phyloP scores from a whole-genome alignment of 2,329 filamentous ascomycete genomes.

The Fonsecaea erecta region DNA sequence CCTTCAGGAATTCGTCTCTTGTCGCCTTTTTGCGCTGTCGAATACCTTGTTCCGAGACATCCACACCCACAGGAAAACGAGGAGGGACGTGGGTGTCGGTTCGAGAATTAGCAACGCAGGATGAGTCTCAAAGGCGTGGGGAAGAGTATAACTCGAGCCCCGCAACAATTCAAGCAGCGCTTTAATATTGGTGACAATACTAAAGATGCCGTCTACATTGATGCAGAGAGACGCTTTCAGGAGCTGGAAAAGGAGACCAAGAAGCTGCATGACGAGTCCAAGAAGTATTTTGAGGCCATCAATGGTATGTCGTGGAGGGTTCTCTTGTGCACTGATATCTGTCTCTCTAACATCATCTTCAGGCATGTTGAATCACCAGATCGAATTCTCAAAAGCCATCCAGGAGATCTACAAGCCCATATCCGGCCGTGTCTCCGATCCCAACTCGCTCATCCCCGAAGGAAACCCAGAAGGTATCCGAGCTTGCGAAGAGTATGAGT shows the following conservation, averaged over 20 bases:
- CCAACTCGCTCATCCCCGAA: conserved; percentile 77
- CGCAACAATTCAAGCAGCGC: conserved; percentile 85
- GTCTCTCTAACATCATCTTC: conserved; percentile 19
- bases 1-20: background rate
- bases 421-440: conserved; percentile 92
- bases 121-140: conserved; percentile 99
- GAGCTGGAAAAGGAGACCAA: conserved; percentile 96
- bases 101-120: conserved; percentile 32
- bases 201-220: conserved; percentile 92
- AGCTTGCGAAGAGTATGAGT: conserved; percentile 95
- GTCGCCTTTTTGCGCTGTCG: background rate
- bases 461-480: conserved; percentile 91
- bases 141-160: conserved; percentile 86
- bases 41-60: background rate
- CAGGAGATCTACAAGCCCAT: conserved; percentile 98
- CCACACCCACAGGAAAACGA: background rate
- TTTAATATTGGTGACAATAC: conserved; percentile 97
- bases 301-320: conserved; percentile 64
- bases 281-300: conserved; percentile 97
- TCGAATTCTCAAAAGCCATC: conserved; percentile 96
- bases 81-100: background rate
- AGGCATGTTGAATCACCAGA: conserved; percentile 95
- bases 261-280: conserved; percentile 93
- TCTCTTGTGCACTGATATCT: background rate
- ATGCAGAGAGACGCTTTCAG: conserved; percentile 89